Evolutionary conservation across 352 stramenopile genomes (phyloP), one percentile per base, ranked within the genome.

Genomic region (Phytophthora macrochlamydospora): DNA sequence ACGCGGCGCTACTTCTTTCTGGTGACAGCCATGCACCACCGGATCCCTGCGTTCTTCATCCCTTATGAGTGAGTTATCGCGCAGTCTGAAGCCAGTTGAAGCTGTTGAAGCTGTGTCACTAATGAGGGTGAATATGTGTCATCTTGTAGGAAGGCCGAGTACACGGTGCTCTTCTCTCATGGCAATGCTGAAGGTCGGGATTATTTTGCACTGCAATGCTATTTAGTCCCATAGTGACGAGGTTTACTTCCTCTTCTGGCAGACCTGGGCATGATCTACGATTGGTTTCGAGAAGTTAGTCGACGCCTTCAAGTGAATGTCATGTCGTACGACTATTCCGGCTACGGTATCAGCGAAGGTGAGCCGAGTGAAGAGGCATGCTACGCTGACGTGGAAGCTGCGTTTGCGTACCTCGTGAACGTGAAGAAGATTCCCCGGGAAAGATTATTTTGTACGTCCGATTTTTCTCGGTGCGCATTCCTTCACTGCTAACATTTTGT

Each of bases 221-320:
- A 0, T 24, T 24, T 24, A 24, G 18, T 24, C 18, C 18, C 18
- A 24, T 24, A 24, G 18, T 24, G 18, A 24, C 18, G 18, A 24
- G 18, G 18, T 24, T 24, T 24, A 24, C 18, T 24, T 24, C 18
- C 18, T 24, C 18, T 24, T 24, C 18, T 24, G 18, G 28, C 50
- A 94, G 96, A 99, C 69, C 67, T 99, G n/a, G 95, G 94, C 4
- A 98, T 98, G 90, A 98, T 98, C 46, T 98, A 98, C 70, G 92
- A 98, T 67, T 99, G 96, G 96, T 98, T 99, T 74, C 90, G 92
- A 49, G 93, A 98, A 80, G 74, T 99, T 37, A 81, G 89, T 38
- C 78, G 89, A 13, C 79, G 83, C 31, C 64, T 96, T 51, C 68
- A 91, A 66, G 85, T 94, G 29, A 96, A 97, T 53, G 78, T 98